These are phyloP conservation scores for Berberis vulgaris DNA, from an alignment of 164 flowering plant genomes.

Conservation along the genomic window DNA sequence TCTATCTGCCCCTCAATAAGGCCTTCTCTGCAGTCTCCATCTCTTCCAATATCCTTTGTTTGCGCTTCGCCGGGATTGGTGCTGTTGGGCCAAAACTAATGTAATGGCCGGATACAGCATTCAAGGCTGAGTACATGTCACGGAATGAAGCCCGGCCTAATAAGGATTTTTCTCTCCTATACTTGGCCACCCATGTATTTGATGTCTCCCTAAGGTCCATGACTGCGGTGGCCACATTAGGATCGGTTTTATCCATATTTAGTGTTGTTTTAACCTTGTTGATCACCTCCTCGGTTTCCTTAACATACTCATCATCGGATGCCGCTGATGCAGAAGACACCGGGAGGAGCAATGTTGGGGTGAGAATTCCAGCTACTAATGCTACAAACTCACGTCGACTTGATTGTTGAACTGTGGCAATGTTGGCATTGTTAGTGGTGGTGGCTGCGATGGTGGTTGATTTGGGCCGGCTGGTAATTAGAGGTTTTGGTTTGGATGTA, in stretches of 20 bases:
- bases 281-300: conserved; percentile 74
- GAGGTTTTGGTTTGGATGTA: conserved; percentile 38
- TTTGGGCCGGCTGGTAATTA: conserved; percentile 20
- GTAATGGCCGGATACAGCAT: conserved; percentile 93
- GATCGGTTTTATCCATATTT: conserved; percentile 59
- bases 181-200: conserved; percentile 96
- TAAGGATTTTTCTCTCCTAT: conserved; percentile 73
- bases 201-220: conserved; percentile 70
- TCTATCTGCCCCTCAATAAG: conserved; percentile 69
- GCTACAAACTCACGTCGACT: conserved; percentile 35
- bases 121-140: conserved; percentile 88
- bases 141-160: conserved; percentile 72
- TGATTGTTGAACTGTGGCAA: conserved; percentile 2
- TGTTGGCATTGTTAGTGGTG: conserved; percentile 3
- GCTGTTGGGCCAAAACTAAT: conserved; percentile 93
- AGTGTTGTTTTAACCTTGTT: conserved; percentile 63
- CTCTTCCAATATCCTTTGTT: conserved; percentile 86
- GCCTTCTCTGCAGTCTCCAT: conserved; percentile 91
- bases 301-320: conserved; percentile 69
- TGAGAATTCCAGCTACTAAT: conserved; percentile 14
- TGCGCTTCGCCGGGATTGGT: conserved; percentile 88
- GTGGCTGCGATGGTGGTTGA: conserved; percentile 19
- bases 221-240: conserved; percentile 62
- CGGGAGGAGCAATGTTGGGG: conserved; percentile 14
- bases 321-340: conserved; percentile 37